These are phyloP conservation scores for Salisapilia sapeloensis DNA, from an alignment of 352 stramenopile genomes.

Conservation along the genomic window DNA sequence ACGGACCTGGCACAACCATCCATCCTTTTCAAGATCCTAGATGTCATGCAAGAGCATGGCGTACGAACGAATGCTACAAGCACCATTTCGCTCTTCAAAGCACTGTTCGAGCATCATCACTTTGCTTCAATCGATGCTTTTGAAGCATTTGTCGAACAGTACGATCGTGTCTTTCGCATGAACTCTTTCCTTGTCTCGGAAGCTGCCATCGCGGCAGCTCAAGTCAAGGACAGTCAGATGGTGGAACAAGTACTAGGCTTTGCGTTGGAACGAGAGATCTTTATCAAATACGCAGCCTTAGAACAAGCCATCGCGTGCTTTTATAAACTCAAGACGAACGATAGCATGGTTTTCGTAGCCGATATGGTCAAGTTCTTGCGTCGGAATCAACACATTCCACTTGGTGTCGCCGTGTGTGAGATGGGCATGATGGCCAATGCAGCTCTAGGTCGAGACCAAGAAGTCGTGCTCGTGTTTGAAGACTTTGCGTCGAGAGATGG, in stretches of 20 bases:
- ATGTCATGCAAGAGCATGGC: conserved; percentile 36
- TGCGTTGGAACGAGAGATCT: conserved; percentile 36
- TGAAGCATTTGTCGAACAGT: conserved; percentile 24
- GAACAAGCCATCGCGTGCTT: conserved; percentile 56
- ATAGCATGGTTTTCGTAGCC: conserved; percentile 36
- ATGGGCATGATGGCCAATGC: conserved; percentile 57
- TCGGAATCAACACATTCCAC: conserved; percentile 54
- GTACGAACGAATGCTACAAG: conserved; percentile 27
- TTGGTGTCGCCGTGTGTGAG: conserved; percentile 54
- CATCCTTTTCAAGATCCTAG: conserved; percentile 10
- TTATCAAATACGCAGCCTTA: conserved; percentile 62
- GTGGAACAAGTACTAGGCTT: conserved; percentile 44
- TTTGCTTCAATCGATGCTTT: conserved; percentile 16
- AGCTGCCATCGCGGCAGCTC: conserved; percentile 32
- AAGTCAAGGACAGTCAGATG: conserved; percentile 21
- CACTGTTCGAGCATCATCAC: conserved; percentile 13
- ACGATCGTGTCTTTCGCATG: conserved; percentile 28
- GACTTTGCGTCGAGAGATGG: conserved; percentile 47
- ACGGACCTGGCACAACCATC: not conserved
- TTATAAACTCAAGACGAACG: conserved; percentile 40
- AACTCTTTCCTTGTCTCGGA: conserved; percentile 53
- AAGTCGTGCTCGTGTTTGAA: conserved; percentile 55
- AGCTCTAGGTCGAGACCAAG: conserved; percentile 29
- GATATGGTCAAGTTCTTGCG: conserved; percentile 45
- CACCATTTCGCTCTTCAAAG: conserved; percentile 21